Percentiles rank a stretch among this genome's conserved stretches.
Evolutionary conservation across 805 yeast genomes (phyloP).

Genomic region (Grigorovia jiainica): DNA sequence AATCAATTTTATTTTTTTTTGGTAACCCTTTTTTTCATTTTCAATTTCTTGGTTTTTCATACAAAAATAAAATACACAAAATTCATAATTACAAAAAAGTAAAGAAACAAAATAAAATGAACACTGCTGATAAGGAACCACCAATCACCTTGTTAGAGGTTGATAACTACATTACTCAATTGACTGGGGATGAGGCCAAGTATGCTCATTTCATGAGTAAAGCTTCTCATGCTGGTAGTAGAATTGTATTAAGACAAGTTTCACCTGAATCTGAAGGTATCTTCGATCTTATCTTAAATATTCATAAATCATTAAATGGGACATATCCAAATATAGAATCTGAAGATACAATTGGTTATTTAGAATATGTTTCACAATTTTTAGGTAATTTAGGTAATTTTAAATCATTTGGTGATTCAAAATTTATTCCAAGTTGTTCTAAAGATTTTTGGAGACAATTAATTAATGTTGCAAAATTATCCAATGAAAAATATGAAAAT

Average conservation of each 20-base stretch:
- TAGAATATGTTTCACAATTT: conserved; percentile 71
- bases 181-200: conserved; percentile 48
- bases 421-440: conserved; percentile 62
- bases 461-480: conserved; percentile 10
- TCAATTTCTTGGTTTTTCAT: background rate
- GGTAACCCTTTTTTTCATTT: background rate
- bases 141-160: conserved; percentile 68
- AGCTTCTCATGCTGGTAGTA: conserved; percentile 77
- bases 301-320: conserved; percentile 44
- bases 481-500: conserved; percentile 18
- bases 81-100: too few species aligned
- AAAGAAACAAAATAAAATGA: background rate
- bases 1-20: too few species aligned
- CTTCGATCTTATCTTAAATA: conserved; percentile 54
- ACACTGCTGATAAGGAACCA: conserved; percentile 49
- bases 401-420: conserved; percentile 82
- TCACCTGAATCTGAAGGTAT: conserved; percentile 73
- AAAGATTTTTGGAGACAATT: conserved; percentile 37
- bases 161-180: conserved; percentile 59
- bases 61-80: background rate
- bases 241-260: conserved; percentile 72
- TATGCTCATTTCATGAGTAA: conserved; percentile 79
- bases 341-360: conserved; percentile 35
- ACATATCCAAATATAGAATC: conserved; percentile 32
- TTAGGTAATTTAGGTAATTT: conserved; percentile 67